Evolutionary conservation across 2,329 filamentous ascomycete genomes (phyloP).

Genomic region (Pseudogymnoascus pannorum): DNA sequence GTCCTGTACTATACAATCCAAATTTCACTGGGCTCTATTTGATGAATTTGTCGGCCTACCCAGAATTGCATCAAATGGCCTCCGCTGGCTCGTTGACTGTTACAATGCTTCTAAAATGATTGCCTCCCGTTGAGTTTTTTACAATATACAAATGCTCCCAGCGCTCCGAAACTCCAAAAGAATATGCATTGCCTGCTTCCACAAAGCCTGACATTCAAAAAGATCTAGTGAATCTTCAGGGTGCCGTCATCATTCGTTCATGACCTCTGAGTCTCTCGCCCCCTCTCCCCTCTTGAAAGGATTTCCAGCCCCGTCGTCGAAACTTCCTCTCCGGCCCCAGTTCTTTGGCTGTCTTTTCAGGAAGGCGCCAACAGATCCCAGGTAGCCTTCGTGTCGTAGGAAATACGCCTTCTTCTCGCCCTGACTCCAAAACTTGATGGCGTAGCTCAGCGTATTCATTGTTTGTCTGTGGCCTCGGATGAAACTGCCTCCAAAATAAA

Average conservation of each 20-base stretch:
- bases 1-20: neutral
- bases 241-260: neutral
- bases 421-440: conserved; percentile 96
- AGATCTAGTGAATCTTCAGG: neutral
- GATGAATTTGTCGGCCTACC: neutral
- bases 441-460: conserved; percentile 94
- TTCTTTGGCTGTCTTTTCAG: conserved; percentile 83
- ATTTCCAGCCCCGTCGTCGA: conserved; percentile 21
- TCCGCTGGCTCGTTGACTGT: conserved; percentile 8
- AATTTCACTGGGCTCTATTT: neutral
- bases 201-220: neutral
- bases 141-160: conserved; percentile 3
- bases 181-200: neutral
- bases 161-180: neutral
- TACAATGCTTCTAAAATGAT: conserved; percentile 8
- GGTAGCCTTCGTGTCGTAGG: conserved; percentile 87
- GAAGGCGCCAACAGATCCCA: conserved; percentile 90
- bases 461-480: conserved; percentile 95
- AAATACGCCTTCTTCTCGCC: conserved; percentile 95
- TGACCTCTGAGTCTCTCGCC: neutral
- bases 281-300: neutral
- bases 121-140: conserved; percentile 5
- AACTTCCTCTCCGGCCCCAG: conserved; percentile 77
- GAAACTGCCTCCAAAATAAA: conserved; percentile 96
- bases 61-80: conserved; percentile 4